Conservation (phyloP, 257 asterid genomes). For the Hygrophila difformis region DNA sequence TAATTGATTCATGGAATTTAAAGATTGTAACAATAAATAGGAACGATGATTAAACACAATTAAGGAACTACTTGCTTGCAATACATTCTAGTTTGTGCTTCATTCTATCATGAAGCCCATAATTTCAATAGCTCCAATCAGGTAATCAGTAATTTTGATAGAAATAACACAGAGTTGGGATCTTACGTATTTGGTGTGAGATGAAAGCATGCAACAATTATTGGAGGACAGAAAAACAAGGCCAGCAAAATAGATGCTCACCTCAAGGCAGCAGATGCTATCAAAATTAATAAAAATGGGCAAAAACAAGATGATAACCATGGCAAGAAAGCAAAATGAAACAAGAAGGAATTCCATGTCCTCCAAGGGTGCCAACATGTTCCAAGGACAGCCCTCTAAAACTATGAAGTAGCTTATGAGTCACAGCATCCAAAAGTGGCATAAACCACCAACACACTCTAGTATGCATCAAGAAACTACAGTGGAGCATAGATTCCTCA, state of each 20-base stretch:
- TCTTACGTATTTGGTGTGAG: too few species aligned
- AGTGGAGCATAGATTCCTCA: background rate
- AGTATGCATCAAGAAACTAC: conserved; percentile 5
- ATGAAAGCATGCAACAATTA: background rate
- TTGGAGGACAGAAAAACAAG: background rate
- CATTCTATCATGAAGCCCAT: conserved; percentile 1
- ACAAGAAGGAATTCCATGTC: background rate
- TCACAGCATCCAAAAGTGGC: conserved; percentile 3
- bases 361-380: conserved; percentile 1
- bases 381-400: conserved; percentile 2
- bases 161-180: too few species aligned
- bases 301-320: background rate
- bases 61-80: background rate
- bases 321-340: background rate
- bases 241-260: background rate
- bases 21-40: too few species aligned
- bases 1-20: too few species aligned
- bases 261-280: background rate
- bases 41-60: background rate
- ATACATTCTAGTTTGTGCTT: conserved; percentile 1
- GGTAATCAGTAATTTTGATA: background rate
- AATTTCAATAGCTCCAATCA: conserved; percentile 7
- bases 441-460: conserved; percentile 3
- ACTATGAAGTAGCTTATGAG: background rate
- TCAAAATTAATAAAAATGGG: background rate